Conservation (phyloP, 108 stramenopile genomes). For the Pseudonitzschia delicatissima region DNA sequence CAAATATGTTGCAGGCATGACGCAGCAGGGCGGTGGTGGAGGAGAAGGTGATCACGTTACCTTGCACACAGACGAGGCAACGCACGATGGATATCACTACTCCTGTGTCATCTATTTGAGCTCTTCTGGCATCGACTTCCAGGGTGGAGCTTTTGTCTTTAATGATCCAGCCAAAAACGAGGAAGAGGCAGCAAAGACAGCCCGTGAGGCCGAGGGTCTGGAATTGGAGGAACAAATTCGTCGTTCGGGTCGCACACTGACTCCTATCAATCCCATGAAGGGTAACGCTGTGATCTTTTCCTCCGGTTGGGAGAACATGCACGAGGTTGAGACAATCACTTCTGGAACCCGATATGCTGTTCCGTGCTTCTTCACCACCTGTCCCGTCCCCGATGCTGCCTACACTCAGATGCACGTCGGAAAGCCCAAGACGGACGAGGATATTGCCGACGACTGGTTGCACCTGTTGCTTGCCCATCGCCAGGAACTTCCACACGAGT, state of each 20-base stretch:
- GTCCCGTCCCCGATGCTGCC: slow-evolving; percentile 35
- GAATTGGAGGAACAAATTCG: slow-evolving; percentile 30
- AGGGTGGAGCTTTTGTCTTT: slow-evolving; percentile 42
- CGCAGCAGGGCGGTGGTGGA: slow-evolving; percentile 39
- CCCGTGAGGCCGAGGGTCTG: not conserved
- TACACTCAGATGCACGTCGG: slow-evolving; percentile 37
- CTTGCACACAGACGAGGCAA: slow-evolving; percentile 44
- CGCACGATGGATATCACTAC: slow-evolving; percentile 40
- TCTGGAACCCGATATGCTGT: slow-evolving; percentile 30
- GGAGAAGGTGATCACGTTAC: slow-evolving; percentile 40
- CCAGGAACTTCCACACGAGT: slow-evolving; percentile 23
- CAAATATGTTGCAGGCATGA: slow-evolving; percentile 39
- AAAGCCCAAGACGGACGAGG: slow-evolving; percentile 34
- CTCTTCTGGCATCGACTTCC: slow-evolving; percentile 38
- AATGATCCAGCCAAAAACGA: slow-evolving; percentile 27
- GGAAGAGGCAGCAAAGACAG: not conserved
- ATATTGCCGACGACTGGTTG: slow-evolving; percentile 43
- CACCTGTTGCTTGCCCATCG: slow-evolving; percentile 38
- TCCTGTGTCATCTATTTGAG: slow-evolving; percentile 42
- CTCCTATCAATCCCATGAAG: slow-evolving; percentile 32
- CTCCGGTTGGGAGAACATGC: slow-evolving; percentile 49
- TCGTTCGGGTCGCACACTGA: slow-evolving; percentile 27
- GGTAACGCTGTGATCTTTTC: slow-evolving; percentile 45
- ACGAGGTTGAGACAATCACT: slow-evolving; percentile 19
- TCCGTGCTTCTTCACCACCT: slow-evolving; percentile 41